Percentiles rank a stretch among this genome's conserved stretches.
Evolutionary conservation across 139 green algal genomes (phyloP).

Genomic region (Chlamydomonas eustigma): DNA sequence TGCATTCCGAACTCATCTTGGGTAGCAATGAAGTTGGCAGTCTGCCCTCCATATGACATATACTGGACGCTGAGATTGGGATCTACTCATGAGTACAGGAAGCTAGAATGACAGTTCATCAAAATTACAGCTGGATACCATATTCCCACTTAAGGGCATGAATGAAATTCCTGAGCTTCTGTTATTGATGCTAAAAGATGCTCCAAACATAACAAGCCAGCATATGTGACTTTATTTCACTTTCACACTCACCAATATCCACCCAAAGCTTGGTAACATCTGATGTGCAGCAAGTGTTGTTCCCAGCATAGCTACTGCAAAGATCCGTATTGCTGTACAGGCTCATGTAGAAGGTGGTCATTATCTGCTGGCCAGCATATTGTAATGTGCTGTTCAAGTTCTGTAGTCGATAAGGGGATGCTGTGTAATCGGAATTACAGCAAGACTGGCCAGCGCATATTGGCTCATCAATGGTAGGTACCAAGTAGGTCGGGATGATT

Average conservation of each 20-base stretch:
- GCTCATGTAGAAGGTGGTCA: conserved; percentile 39
- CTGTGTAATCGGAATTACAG: conserved; percentile 33
- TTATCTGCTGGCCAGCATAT: conserved; percentile 11
- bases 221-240: too few relatives aligned
- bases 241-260: conserved; percentile 8
- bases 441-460: conserved; percentile 5
- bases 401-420: conserved; percentile 24
- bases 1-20: background rate
- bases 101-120: too few relatives aligned
- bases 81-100: too few relatives aligned
- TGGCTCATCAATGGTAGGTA: background rate
- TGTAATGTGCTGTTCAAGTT: conserved; percentile 20
- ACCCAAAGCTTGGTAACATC: background rate
- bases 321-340: background rate
- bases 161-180: too few relatives aligned
- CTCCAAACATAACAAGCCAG: too few relatives aligned
- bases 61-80: conserved; percentile 2
- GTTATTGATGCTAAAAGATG: too few relatives aligned
- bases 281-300: background rate
- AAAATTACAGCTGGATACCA: too few relatives aligned
- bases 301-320: background rate
- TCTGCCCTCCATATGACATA: background rate
- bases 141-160: too few relatives aligned
- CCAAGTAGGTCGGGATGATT: background rate
- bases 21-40: background rate